Conservation (phyloP, 106 monocot genomes). For the Dactylorhiza incarnata region DNA sequence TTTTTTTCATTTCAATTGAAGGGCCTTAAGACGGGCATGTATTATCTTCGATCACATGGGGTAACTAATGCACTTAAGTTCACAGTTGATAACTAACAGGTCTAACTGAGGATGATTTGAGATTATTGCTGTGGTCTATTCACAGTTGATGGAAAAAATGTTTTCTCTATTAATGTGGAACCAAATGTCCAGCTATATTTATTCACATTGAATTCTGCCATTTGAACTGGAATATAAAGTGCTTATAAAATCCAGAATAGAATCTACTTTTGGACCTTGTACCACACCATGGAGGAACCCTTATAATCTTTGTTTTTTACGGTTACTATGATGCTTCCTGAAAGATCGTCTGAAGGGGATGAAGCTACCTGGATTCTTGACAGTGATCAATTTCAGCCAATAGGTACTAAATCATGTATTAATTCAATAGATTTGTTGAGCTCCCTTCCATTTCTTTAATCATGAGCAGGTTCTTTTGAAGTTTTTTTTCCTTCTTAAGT, state of each 20-base stretch:
- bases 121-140: too few species aligned
- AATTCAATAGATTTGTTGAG: constrained; percentile 1
- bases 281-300: background rate
- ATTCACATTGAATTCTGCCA: background rate
- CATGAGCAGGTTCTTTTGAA: too few species aligned
- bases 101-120: too few species aligned
- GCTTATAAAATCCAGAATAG: background rate
- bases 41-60: constrained; percentile 23
- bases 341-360: constrained; percentile 35
- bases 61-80: constrained; percentile 29
- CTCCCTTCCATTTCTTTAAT: background rate
- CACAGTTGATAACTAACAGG: constrained; percentile 23
- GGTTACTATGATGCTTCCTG: constrained; percentile 15
- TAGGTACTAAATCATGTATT: constrained; percentile 23
- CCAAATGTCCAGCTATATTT: background rate
- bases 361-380: constrained; percentile 38
- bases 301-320: constrained; percentile 3
- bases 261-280: background rate
- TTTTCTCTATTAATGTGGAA: background rate
- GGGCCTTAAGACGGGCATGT: constrained; percentile 35
- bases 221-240: background rate
- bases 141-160: too few species aligned
- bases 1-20: background rate
- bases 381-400: constrained; percentile 24
- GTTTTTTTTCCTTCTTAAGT: too few species aligned